These are phyloP conservation scores for Cryphonectria naterciae DNA, from an alignment of 2,329 filamentous ascomycete genomes.

Conservation along the genomic window DNA sequence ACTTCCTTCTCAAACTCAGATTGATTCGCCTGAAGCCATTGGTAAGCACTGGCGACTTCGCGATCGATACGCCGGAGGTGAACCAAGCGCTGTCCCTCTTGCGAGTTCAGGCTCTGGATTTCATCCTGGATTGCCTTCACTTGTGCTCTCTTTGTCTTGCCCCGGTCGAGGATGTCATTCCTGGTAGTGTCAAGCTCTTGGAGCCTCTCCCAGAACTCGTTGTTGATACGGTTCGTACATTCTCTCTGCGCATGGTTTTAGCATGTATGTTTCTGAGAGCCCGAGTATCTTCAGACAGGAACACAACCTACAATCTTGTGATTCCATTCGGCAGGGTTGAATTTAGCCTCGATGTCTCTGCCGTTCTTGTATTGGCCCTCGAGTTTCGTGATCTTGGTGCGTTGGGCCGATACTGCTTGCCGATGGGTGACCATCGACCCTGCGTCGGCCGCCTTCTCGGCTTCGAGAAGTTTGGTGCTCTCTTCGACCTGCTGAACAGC, in stretches of 20 bases:
- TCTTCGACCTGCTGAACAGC: slow-evolving; percentile 45
- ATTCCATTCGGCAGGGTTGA: slow-evolving; percentile 73
- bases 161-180: slow-evolving; percentile 47
- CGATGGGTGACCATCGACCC: slow-evolving; percentile 54
- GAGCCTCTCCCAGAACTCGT: slow-evolving; percentile 29
- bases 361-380: slow-evolving; percentile 65
- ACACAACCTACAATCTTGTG: slow-evolving; percentile 58
- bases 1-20: slow-evolving; percentile 73
- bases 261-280: background rate
- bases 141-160: slow-evolving; percentile 45
- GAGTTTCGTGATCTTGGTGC: slow-evolving; percentile 63
- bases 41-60: slow-evolving; percentile 73
- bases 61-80: slow-evolving; percentile 63
- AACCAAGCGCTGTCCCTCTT: slow-evolving; percentile 72
- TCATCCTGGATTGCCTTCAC: slow-evolving; percentile 49
- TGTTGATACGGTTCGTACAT: slow-evolving; percentile 24
- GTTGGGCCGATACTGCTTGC: slow-evolving; percentile 53
- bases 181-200: slow-evolving; percentile 32
- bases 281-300: background rate
- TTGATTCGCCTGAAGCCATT: slow-evolving; percentile 78
- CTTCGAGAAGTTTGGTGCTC: slow-evolving; percentile 52
- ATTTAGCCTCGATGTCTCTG: slow-evolving; percentile 55
- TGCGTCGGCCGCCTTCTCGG: slow-evolving; percentile 56
- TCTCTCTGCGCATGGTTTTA: slow-evolving; percentile 24
- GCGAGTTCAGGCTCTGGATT: slow-evolving; percentile 68